Evolutionary conservation across 108 stramenopile genomes (phyloP), one percentile per base, ranked within the genome.

Genomic region (Skeletonema marinoi): DNA sequence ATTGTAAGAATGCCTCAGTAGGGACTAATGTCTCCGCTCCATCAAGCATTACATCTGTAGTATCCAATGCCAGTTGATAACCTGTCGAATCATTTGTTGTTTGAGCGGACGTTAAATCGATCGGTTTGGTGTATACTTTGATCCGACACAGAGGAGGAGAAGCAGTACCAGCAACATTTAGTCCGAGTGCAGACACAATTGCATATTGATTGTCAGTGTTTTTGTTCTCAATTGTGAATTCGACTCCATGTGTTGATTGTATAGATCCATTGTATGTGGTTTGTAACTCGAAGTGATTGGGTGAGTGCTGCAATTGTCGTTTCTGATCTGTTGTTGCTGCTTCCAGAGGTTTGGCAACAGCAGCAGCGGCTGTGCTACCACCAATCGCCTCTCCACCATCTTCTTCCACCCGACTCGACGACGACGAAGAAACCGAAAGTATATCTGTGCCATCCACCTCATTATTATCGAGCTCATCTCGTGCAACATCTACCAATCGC

Each of bases 1-100:
- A 51, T 19, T 19, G 50, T 19, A 51, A 51, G 50, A 51, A 51
- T 51, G 50, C 50, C 50, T 51, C 50, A 19, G 50, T 51, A 51
- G 50, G n/a, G 17, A 51, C 19, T 17, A 51, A 51, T 51, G 50
- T 51, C 50, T 51, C 50, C 50, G 4, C 19, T 51, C 50, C 50
- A n/a, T 51, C 50, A 19, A 1, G 17, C 50, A 51, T 51, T 7
- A 51, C 50, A 51, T 51, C 50, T 51, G 50, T 51, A 6, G 50
- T 51, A 51, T 51, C 50, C 50, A 51, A 51, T 51, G 50, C 50
- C 50, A 51, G 19, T 51, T 12, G n/a, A 51, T 51, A 51, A n/a
- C 46, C 46, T n/a, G 13, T n/a, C 0, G n/a, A 48, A 19, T 19
- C 50, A 51, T 51, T 51, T 19, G 50, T n/a, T 51, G 19, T 51